phyloP scores from a whole-genome alignment of 2,329 filamentous ascomycete genomes.

The Xylariales sp. region DNA sequence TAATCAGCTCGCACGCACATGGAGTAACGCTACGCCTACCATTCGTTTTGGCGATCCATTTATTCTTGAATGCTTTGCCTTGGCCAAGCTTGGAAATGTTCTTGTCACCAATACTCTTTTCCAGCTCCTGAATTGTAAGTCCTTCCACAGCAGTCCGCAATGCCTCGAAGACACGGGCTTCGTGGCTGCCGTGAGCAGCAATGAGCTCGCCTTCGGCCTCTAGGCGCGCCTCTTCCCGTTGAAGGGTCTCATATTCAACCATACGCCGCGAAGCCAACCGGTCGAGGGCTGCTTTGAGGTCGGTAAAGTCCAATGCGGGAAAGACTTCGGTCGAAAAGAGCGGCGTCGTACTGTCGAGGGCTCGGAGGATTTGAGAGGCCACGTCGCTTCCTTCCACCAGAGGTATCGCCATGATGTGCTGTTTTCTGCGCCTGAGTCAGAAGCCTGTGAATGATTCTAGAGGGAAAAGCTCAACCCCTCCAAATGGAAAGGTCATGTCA shows the following conservation, averaged over 20 bases:
- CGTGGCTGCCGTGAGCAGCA: constrained; percentile 71
- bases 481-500: too few species aligned
- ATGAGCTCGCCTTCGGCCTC: constrained; percentile 72
- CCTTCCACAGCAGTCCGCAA: constrained; percentile 70
- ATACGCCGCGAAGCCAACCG: constrained; percentile 79
- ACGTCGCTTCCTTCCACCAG: too few species aligned
- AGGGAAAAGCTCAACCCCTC: too few species aligned
- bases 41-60: constrained; percentile 63
- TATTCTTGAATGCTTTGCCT: constrained; percentile 85
- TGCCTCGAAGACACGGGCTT: constrained; percentile 76
- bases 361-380: constrained; percentile 59
- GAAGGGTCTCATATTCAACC: constrained; percentile 79
- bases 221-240: constrained; percentile 70
- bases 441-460: too few species aligned
- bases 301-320: constrained; percentile 58
- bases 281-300: constrained; percentile 84
- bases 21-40: too few species aligned
- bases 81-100: constrained; percentile 78
- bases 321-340: constrained; percentile 67
- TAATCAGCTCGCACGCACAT: constrained; percentile 13
- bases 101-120: constrained; percentile 66
- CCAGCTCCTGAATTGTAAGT: constrained; percentile 71
- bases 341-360: constrained; percentile 58
- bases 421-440: too few species aligned
- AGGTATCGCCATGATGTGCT: too few species aligned